Conservation (phyloP, 2,329 filamentous ascomycete genomes). For the Colletotrichum sublineola region DNA sequence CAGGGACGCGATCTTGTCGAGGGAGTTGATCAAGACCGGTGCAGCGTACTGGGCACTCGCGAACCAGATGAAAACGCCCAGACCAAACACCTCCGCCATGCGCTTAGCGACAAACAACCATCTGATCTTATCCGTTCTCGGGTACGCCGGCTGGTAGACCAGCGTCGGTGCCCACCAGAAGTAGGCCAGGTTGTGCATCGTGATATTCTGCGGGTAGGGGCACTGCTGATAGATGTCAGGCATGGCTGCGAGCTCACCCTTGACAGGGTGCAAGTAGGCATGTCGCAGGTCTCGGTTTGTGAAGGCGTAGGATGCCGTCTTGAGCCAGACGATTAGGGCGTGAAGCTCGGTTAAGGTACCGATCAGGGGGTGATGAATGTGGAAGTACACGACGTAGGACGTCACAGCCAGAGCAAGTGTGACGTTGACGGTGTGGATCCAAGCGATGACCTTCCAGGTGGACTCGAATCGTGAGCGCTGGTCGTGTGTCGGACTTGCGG, state of each 20-base stretch:
- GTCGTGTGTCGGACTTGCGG: constrained; percentile 69
- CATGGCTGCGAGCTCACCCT: constrained; percentile 75
- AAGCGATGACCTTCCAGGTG: constrained; percentile 85
- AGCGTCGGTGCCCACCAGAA: constrained; percentile 99
- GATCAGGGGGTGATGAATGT: constrained; percentile 93
- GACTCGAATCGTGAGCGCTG: constrained; percentile 76
- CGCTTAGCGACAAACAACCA: constrained; percentile 92
- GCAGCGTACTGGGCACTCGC: constrained; percentile 94
- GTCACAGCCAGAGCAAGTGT: constrained; percentile 84
- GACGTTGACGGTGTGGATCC: constrained; percentile 86
- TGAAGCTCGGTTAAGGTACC: constrained; percentile 92
- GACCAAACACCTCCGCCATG: constrained; percentile 79
- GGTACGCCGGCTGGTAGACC: constrained; percentile 97
- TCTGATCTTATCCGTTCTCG: constrained; percentile 82
- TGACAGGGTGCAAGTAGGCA: constrained; percentile 83
- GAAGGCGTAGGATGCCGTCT: constrained; percentile 94
- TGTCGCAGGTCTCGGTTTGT: constrained; percentile 96
- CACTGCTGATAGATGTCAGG: constrained; percentile 86
- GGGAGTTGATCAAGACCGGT: constrained; percentile 88
- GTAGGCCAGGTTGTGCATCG: constrained; percentile 87
- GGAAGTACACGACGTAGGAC: constrained; percentile 88
- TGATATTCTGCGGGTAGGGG: constrained; percentile 93
- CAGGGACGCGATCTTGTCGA: constrained; percentile 86
- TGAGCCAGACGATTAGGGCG: constrained; percentile 95
- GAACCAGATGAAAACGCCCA: constrained; percentile 95